Evolutionary conservation across 2,329 filamentous ascomycete species (phyloP).

Genomic region (Hymenoscyphus infarciens): DNA sequence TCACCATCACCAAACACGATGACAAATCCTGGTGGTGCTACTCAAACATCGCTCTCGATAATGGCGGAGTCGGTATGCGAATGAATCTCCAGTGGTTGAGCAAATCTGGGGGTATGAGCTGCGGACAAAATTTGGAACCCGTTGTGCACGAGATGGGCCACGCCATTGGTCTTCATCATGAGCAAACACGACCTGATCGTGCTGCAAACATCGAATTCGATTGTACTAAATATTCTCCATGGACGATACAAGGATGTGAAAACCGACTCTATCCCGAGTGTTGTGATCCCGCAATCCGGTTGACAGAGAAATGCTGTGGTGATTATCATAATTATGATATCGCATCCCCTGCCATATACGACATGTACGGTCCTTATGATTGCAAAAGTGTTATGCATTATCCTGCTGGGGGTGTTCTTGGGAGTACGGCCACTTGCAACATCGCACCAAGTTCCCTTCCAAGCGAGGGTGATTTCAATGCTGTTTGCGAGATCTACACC

Average conservation of each 20-base stretch:
- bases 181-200: conserved; percentile 8
- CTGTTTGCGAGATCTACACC: conserved; percentile 6
- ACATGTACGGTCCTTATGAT: conserved; percentile 8
- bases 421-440: background rate
- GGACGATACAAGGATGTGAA: background rate
- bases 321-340: conserved; percentile 6
- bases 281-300: background rate
- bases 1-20: conserved; percentile 6
- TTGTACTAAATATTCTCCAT: conserved; percentile 6
- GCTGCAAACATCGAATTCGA: conserved; percentile 3
- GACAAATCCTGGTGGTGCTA: background rate
- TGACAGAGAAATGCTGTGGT: background rate
- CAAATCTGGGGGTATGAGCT: background rate
- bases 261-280: conserved; percentile 1
- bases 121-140: conserved; percentile 3
- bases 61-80: conserved; percentile 1
- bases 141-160: conserved; percentile 8
- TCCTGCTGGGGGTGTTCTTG: conserved; percentile 1
- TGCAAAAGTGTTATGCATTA: conserved; percentile 10
- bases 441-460: background rate
- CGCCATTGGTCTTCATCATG: conserved; percentile 5
- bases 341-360: background rate
- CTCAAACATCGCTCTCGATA: conserved; percentile 4
- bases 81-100: conserved; percentile 8
- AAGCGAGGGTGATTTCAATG: conserved; percentile 6